Evolutionary conservation across 345 rosid genomes (phyloP).

Genomic region (Turnera subulata): DNA sequence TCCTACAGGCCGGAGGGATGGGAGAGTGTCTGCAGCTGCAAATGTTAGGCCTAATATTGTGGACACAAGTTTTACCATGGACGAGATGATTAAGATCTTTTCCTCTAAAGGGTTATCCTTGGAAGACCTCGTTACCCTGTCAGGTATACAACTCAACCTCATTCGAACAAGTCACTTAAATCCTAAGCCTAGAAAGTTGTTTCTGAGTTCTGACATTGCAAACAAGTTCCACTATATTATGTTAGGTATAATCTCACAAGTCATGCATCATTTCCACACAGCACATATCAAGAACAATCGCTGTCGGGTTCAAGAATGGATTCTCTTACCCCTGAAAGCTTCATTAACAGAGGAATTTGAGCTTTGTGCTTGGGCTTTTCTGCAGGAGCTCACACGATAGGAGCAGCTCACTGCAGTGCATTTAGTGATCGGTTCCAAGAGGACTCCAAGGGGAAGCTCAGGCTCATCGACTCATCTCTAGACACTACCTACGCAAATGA

Average conservation of each 20-base stretch:
- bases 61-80: constrained; percentile 64
- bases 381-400: constrained; percentile 77
- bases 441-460: constrained; percentile 47
- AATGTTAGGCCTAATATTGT: constrained; percentile 67
- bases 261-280: no score
- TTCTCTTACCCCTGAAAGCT: no score
- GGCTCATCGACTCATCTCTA: constrained; percentile 45
- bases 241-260: no score
- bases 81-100: constrained; percentile 54
- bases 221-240: no score
- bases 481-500: constrained; percentile 45
- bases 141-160: constrained; percentile 34
- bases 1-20: constrained; percentile 76
- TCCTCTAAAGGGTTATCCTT: constrained; percentile 65
- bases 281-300: background rate
- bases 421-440: constrained; percentile 53
- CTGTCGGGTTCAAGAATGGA: no score
- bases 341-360: no score
- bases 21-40: constrained; percentile 42
- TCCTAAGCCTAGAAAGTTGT: no score
- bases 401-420: constrained; percentile 69
- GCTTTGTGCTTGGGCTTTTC: background rate
- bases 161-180: no score
- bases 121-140: constrained; percentile 60
- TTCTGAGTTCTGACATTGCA: no score